Conservation (phyloP, 805 yeast species). For the Trichomonascus vanleenenianus region DNA sequence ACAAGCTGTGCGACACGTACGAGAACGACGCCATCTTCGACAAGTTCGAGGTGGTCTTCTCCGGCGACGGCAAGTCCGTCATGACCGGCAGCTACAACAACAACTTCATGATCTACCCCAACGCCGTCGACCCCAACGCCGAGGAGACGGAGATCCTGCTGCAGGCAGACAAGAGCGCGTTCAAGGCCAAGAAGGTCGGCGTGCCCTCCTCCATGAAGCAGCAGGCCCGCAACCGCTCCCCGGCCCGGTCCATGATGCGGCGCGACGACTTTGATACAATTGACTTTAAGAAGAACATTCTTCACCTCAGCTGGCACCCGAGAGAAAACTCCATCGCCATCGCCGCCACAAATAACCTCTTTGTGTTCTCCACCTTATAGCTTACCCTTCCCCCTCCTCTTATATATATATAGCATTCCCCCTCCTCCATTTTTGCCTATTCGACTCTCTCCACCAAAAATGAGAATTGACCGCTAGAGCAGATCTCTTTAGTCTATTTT, state of each 20-base stretch:
- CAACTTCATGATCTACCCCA: slow-evolving; percentile 94
- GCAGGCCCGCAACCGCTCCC: slow-evolving; percentile 7
- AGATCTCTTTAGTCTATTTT: too few relatives aligned
- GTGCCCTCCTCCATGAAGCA: slow-evolving; percentile 23
- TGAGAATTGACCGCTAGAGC: too few relatives aligned
- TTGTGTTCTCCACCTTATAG: slow-evolving; percentile 31
- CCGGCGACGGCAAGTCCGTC: slow-evolving; percentile 85
- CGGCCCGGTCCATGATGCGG: slow-evolving; percentile 39
- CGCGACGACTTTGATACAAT: slow-evolving; percentile 68
- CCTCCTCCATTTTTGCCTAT: too few relatives aligned
- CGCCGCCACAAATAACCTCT: slow-evolving; percentile 88
- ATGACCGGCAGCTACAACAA: slow-evolving; percentile 98
- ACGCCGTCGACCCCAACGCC: slow-evolving; percentile 38
- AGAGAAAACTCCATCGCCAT: slow-evolving; percentile 92
- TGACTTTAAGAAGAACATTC: slow-evolving; percentile 89
- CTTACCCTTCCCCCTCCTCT: too few relatives aligned
- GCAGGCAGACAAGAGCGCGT: slow-evolving; percentile 97
- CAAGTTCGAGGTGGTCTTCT: slow-evolving; percentile 92
- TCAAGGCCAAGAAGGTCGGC: slow-evolving; percentile 66
- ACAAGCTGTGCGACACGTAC: slow-evolving; percentile 90
- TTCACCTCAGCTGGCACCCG: slow-evolving; percentile 98
- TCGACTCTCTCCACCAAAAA: too few relatives aligned
- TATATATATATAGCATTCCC: too few relatives aligned
- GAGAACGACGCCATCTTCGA: slow-evolving; percentile 98
- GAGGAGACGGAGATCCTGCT: slow-evolving; percentile 63